Conservation (phyloP, 768 basidiomycete genomes). For the Lactifluus volemus region DNA sequence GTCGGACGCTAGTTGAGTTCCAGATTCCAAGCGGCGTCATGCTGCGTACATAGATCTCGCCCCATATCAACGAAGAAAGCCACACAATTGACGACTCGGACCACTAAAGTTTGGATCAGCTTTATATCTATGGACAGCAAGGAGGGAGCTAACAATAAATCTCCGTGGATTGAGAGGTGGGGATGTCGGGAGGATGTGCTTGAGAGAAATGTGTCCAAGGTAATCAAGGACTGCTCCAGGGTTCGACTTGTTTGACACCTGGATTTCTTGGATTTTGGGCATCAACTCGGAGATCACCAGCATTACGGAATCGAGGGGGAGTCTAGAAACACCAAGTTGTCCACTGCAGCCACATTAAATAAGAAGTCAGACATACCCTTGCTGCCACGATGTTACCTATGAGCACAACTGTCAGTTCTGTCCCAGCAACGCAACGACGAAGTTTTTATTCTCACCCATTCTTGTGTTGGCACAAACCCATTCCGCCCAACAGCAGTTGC, state of each 20-base stretch:
- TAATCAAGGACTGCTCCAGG: constrained; percentile 68
- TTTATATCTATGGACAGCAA: constrained; percentile 5
- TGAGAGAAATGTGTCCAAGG: constrained; percentile 58
- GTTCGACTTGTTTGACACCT: constrained; percentile 53
- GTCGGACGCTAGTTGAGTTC: constrained; percentile 80
- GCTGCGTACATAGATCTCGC: constrained; percentile 86
- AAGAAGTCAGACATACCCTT: constrained; percentile 56
- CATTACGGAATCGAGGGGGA: constrained; percentile 85
- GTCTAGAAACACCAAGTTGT: constrained; percentile 31
- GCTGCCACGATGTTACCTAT: constrained; percentile 90
- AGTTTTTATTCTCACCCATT: constrained; percentile 63
- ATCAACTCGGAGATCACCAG: constrained; percentile 81
- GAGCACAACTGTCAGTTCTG: constrained; percentile 3
- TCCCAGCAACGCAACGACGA: neutral
- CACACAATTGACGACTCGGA: constrained; percentile 86
- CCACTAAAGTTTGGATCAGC: constrained; percentile 49
- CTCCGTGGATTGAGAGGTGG: constrained; percentile 58
- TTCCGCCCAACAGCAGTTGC: constrained; percentile 71
- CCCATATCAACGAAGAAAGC: constrained; percentile 93
- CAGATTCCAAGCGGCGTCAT: constrained; percentile 85
- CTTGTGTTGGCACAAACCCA: constrained; percentile 91
- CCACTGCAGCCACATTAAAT: neutral
- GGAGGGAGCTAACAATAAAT: constrained; percentile 52
- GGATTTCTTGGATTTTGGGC: constrained; percentile 76
- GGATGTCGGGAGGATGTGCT: constrained; percentile 63